phyloP scores from a whole-genome alignment of 257 asterid species.

The Cynanchum wilfordii region DNA sequence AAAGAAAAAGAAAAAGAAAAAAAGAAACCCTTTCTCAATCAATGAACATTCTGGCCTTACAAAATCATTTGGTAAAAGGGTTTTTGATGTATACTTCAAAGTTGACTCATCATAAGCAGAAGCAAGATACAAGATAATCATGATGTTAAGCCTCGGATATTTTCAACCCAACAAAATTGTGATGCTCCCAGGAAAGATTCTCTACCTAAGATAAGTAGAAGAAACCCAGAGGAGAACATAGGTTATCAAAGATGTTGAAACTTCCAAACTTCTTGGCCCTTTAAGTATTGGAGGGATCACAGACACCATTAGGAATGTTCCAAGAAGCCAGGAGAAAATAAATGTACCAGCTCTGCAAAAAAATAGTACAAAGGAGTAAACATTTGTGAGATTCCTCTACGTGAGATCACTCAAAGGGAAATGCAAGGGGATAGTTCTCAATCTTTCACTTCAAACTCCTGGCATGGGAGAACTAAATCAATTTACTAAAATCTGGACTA shows the following conservation, averaged over 20 bases:
- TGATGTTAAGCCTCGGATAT: conserved; percentile 13
- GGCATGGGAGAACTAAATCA: not conserved
- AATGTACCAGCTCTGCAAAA: conserved; percentile 78
- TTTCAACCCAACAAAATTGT: conserved; percentile 37
- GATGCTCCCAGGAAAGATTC: conserved; percentile 10
- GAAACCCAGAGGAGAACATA: conserved; percentile 84
- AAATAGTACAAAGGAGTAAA: not conserved
- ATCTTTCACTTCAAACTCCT: not conserved
- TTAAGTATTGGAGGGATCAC: conserved; percentile 87
- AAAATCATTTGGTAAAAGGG: not conserved
- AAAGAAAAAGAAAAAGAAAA: too few relatives aligned
- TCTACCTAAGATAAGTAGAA: conserved; percentile 76
- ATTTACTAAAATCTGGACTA: not conserved
- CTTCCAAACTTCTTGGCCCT: conserved; percentile 93
- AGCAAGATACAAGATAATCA: not conserved
- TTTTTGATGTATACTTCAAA: not conserved
- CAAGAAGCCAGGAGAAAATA: conserved; percentile 80
- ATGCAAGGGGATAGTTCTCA: not conserved
- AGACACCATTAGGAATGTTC: conserved; percentile 93
- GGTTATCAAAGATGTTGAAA: conserved; percentile 84
- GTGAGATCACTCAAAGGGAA: not conserved
- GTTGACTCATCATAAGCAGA: not conserved
- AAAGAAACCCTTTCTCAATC: not conserved
- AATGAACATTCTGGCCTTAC: not conserved
- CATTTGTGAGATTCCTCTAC: not conserved